Conservation (phyloP, 73 alveolate genomes). For the Tetrahymena borealis region DNA sequence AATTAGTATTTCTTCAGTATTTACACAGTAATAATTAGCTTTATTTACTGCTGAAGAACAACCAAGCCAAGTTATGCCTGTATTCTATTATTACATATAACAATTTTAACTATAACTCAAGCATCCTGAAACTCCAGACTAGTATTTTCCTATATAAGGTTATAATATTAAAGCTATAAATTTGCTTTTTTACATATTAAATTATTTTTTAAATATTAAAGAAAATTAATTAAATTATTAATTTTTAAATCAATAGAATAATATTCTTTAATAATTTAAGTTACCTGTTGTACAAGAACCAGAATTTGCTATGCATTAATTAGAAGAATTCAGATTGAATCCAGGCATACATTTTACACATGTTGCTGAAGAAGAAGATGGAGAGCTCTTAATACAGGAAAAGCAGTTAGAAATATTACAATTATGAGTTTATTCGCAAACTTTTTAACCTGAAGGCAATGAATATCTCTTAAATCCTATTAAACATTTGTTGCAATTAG, state of each 20-base stretch:
- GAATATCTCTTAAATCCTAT: not conserved
- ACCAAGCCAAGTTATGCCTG: not conserved
- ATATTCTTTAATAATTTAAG: not conserved
- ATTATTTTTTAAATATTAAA: too few relatives aligned
- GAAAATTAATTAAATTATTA: too few relatives aligned
- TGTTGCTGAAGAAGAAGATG: not conserved
- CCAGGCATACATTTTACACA: not conserved
- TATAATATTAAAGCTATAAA: not conserved
- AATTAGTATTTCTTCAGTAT: not conserved
- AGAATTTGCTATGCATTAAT: not conserved
- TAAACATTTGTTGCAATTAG: not conserved
- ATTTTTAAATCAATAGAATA: too few relatives aligned
- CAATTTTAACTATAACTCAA: not conserved
- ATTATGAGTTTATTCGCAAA: not conserved
- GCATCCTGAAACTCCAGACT: not conserved
- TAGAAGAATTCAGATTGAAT: not conserved
- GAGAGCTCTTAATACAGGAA: not conserved
- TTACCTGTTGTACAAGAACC: not conserved
- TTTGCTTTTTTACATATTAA: not conserved
- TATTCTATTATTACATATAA: not conserved
- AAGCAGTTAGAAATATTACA: not conserved
- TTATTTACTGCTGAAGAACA: not conserved
- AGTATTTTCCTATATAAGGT: not conserved
- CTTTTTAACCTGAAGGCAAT: not conserved
- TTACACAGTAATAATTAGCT: not conserved